Conservation (phyloP, 345 rosid genomes). For the Acer negundo region DNA sequence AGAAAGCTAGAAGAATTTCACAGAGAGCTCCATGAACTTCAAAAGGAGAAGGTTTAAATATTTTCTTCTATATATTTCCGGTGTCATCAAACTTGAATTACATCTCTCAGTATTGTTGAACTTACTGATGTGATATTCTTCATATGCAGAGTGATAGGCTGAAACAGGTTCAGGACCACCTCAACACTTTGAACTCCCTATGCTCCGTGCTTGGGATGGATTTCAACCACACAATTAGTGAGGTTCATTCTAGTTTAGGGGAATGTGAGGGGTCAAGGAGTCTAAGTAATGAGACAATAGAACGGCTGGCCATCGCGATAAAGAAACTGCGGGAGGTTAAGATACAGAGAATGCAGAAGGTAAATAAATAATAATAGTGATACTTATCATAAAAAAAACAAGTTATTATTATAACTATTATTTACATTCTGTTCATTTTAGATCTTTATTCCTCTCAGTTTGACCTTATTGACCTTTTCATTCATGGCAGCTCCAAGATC, state of each 20-base stretch:
- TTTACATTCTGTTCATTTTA: neutral
- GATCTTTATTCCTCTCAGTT: neutral
- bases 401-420: conserved; percentile 9
- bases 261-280: conserved; percentile 55
- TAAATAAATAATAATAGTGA: conserved; percentile 27
- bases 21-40: conserved; percentile 58
- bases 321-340: conserved; percentile 66
- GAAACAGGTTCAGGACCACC: conserved; percentile 57
- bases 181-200: conserved; percentile 46
- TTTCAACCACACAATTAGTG: conserved; percentile 51
- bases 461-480: conserved; percentile 17
- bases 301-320: conserved; percentile 46
- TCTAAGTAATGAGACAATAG: conserved; percentile 59
- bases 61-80: neutral
- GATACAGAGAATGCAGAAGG: conserved; percentile 89
- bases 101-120: neutral
- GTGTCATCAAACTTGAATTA: neutral
- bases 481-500: conserved; percentile 87
- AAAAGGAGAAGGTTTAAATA: conserved; percentile 68
- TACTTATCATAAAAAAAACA: neutral
- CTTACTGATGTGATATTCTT: conserved; percentile 10
- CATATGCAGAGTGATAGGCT: conserved; percentile 62
- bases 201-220: conserved; percentile 83
- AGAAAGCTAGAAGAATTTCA: conserved; percentile 81
- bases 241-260: conserved; percentile 57